Evolutionary conservation across 2,329 filamentous ascomycete species (phyloP).

Genomic region (Phoma sp.): DNA sequence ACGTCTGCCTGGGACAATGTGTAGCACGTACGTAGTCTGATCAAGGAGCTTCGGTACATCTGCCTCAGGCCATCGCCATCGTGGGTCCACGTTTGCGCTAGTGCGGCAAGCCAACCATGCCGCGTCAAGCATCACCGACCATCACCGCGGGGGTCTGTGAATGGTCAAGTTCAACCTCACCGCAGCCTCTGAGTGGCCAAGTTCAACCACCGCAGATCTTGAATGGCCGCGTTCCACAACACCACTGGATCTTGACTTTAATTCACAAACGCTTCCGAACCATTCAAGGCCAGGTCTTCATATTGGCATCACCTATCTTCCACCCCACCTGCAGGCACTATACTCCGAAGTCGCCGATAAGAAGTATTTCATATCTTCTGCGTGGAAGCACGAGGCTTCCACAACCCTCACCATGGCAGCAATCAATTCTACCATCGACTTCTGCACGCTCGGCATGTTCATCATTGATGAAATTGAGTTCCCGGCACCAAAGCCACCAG

Average conservation of each 20-base stretch:
- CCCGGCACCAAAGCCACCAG: constrained; percentile 70
- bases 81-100: constrained; percentile 10
- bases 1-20: not conserved
- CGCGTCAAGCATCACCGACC: constrained; percentile 4
- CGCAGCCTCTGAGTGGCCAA: too few relatives aligned
- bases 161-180: not conserved
- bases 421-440: constrained; percentile 53
- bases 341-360: constrained; percentile 6
- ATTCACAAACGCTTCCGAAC: not conserved
- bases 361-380: not conserved
- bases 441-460: constrained; percentile 69
- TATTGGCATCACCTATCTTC: not conserved
- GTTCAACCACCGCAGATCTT: too few relatives aligned
- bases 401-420: not conserved
- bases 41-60: constrained; percentile 5
- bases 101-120: constrained; percentile 10
- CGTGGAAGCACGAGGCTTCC: not conserved
- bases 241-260: constrained; percentile 1
- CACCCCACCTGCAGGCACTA: too few relatives aligned
- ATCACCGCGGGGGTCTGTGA: constrained; percentile 14
- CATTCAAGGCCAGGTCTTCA: not conserved
- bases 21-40: not conserved
- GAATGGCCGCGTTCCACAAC: constrained; percentile 1
- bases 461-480: constrained; percentile 89
- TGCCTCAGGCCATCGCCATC: constrained; percentile 2